phyloP scores from a whole-genome alignment of 257 asterid genomes.

The Solanum dulcamara region DNA sequence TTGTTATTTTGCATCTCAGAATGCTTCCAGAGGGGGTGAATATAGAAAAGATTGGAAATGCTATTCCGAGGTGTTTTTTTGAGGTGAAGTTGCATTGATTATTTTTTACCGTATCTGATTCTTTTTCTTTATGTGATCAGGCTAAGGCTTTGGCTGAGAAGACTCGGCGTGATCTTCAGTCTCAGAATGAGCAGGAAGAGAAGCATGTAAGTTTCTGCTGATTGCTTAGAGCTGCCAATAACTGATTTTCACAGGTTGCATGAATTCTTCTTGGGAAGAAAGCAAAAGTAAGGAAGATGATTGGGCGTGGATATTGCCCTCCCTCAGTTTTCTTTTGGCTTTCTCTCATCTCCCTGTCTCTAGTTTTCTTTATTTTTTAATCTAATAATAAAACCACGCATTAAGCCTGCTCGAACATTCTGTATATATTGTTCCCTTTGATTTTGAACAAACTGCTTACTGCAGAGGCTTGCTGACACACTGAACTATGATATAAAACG shows the following conservation, averaged over 20 bases:
- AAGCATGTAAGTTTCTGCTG: slow-evolving; percentile 47
- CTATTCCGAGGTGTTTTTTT: neutral
- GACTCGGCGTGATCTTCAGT: slow-evolving; percentile 78
- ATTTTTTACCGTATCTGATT: neutral
- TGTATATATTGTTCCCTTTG: neutral
- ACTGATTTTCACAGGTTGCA: neutral
- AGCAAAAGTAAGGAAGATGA: neutral
- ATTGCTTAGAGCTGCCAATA: neutral
- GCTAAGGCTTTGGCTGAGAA: slow-evolving; percentile 82
- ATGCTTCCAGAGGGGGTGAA: neutral
- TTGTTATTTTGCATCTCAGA: neutral
- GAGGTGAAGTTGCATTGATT: neutral
- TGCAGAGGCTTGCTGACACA: slow-evolving; percentile 64
- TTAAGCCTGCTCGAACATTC: neutral
- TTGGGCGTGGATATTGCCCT: neutral
- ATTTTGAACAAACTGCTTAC: slow-evolving; percentile 5
- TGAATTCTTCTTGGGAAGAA: neutral
- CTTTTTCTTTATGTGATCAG: slow-evolving; percentile 28
- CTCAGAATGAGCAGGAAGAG: slow-evolving; percentile 78
- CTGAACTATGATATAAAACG: slow-evolving; percentile 60
- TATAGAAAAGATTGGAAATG: neutral
- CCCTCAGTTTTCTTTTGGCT: neutral
- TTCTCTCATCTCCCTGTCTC: neutral
- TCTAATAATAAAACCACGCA: neutral
- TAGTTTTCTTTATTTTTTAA: neutral